Evolutionary conservation across 192 early-diverging fungal species (phyloP).

Genomic region (Dimargaris xerosporica): DNA sequence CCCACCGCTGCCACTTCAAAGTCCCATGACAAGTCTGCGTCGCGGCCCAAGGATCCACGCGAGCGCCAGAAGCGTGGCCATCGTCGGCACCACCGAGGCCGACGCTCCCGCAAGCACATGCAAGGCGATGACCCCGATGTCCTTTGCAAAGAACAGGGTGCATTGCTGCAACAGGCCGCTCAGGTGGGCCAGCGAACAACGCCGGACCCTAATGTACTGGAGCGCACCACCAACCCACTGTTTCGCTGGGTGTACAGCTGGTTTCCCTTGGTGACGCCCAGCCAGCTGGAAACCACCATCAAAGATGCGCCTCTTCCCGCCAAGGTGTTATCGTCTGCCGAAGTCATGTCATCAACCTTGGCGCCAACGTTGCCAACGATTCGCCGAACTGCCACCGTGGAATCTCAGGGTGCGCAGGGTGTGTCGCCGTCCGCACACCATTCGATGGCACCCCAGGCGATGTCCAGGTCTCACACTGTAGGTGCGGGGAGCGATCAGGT

Average conservation of each 20-base stretch:
- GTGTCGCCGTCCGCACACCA: background rate
- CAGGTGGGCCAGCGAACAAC: background rate
- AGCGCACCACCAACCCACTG: background rate
- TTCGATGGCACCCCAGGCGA: background rate
- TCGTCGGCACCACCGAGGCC: background rate
- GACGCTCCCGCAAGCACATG: background rate
- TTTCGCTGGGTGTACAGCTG: constrained; percentile 11
- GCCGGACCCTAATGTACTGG: background rate
- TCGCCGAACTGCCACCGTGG: too few species aligned
- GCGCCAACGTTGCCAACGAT: background rate
- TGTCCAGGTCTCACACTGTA: background rate
- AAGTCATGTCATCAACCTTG: constrained; percentile 4
- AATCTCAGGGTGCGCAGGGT: background rate
- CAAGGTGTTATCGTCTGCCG: constrained; percentile 5
- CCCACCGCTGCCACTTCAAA: background rate
- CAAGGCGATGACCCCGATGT: background rate
- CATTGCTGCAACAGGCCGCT: background rate
- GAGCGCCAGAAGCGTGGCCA: background rate
- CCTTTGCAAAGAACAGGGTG: background rate
- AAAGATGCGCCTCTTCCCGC: background rate
- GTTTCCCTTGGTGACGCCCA: constrained; percentile 6
- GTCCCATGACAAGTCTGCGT: background rate
- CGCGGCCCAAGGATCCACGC: background rate
- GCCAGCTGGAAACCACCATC: constrained; percentile 3
- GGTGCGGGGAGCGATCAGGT: background rate